Evolutionary conservation across 2,329 filamentous ascomycete species (phyloP).

Genomic region (Penicillium brevicompactum): DNA sequence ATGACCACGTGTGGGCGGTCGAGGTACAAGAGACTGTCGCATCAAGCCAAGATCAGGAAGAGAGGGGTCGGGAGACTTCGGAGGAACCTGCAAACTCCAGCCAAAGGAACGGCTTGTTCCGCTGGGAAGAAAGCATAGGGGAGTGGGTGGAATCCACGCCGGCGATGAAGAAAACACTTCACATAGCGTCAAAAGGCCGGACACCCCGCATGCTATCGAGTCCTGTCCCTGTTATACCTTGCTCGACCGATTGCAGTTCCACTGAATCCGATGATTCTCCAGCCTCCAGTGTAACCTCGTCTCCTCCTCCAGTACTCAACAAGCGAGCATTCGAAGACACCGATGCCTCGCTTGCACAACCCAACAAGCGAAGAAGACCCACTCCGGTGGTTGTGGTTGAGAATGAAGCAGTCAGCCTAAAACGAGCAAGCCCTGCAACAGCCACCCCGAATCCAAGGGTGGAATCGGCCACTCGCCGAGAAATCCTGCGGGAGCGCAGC

Average conservation of each 20-base stretch:
- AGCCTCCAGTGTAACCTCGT: slow-evolving; percentile 34
- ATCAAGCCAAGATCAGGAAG: slow-evolving; percentile 17
- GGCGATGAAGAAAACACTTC: slow-evolving; percentile 26
- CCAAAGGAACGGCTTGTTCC: slow-evolving; percentile 36
- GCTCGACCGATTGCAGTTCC: slow-evolving; percentile 29
- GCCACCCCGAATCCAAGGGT: slow-evolving; percentile 3
- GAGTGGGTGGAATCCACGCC: slow-evolving; percentile 59
- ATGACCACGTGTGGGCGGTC: slow-evolving; percentile 43
- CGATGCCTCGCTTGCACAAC: slow-evolving; percentile 15
- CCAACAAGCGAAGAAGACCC: slow-evolving; percentile 29
- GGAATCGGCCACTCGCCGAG: slow-evolving; percentile 13
- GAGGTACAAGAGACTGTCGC: slow-evolving; percentile 39
- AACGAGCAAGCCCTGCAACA: not conserved
- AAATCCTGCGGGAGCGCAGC: slow-evolving; percentile 21
- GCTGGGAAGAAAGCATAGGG: slow-evolving; percentile 60
- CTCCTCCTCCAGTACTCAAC: slow-evolving; percentile 27
- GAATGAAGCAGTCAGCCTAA: slow-evolving; percentile 5
- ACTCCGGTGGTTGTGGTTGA: slow-evolving; percentile 17
- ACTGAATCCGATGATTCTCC: slow-evolving; percentile 20
- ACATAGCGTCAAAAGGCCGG: not conserved
- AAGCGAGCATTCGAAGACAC: slow-evolving; percentile 22
- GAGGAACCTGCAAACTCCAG: slow-evolving; percentile 16
- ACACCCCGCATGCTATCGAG: slow-evolving; percentile 9
- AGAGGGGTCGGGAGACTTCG: slow-evolving; percentile 9
- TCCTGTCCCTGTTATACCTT: slow-evolving; percentile 18